A percentile compares a stretch with the other conserved stretches of the same genome.
phyloP scores from a whole-genome alignment of 2,329 filamentous ascomycete species.

The Microsporum ferrugineum region DNA sequence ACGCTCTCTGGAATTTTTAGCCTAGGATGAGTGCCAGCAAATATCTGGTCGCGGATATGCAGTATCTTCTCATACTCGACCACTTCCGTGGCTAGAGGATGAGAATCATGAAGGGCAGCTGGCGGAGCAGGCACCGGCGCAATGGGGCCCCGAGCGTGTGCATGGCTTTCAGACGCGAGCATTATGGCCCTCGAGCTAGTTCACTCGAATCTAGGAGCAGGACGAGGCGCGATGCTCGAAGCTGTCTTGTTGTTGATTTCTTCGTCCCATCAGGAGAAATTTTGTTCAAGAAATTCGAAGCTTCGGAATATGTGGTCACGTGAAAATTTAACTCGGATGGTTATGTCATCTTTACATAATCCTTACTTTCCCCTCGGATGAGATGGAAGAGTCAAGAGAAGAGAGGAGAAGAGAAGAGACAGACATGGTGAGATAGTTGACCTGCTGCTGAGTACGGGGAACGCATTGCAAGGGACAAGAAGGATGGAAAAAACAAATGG shows the following conservation, averaged over 20 bases:
- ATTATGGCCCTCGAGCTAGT: background rate
- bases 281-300: background rate
- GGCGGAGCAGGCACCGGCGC: background rate
- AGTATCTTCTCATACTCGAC: slow-evolving; percentile 70
- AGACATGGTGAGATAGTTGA: background rate
- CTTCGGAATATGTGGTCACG: background rate
- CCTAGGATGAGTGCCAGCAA: slow-evolving; percentile 57
- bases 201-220: background rate
- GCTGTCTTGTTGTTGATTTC: background rate
- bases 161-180: background rate
- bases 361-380: background rate
- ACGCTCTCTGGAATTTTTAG: slow-evolving; percentile 48
- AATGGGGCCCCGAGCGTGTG: background rate
- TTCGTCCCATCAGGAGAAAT: background rate
- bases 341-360: no score
- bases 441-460: background rate
- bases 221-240: background rate
- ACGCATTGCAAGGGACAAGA: background rate
- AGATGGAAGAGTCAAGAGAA: background rate
- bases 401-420: background rate
- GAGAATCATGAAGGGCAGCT: background rate
- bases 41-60: slow-evolving; percentile 65
- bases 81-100: slow-evolving; percentile 43
- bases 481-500: background rate
- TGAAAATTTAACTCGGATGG: no score